Evolutionary conservation across 2,329 filamentous ascomycete genomes (phyloP).

Genomic region (Magnaporthales sp.): DNA sequence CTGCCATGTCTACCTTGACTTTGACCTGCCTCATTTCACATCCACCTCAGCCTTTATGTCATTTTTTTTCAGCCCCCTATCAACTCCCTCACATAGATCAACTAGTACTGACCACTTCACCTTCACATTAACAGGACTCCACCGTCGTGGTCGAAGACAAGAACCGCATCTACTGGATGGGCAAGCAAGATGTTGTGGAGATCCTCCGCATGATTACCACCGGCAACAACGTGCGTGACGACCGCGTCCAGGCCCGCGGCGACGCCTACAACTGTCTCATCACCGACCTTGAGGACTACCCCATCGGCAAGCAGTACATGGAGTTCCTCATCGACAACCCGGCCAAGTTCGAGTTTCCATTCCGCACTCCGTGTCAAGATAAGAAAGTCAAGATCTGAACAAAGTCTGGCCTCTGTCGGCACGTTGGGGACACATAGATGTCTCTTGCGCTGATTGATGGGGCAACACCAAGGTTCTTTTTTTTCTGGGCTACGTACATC

Average conservation of each 20-base stretch:
- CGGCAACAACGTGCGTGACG: background rate
- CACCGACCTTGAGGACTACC: background rate
- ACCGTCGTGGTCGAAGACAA: background rate
- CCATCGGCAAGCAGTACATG: background rate
- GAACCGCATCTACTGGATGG: background rate
- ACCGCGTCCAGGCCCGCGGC: background rate
- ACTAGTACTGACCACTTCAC: background rate
- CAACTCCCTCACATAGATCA: background rate
- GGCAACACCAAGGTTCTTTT: no score
- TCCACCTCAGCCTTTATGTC: background rate
- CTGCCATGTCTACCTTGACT: background rate
- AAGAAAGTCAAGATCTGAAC: background rate
- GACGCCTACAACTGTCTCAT: background rate
- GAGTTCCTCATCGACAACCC: background rate
- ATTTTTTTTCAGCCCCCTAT: background rate
- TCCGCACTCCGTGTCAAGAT: background rate
- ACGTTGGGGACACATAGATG: no score
- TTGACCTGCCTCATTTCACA: background rate
- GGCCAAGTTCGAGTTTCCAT: background rate
- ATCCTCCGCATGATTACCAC: background rate
- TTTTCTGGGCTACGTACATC: no score
- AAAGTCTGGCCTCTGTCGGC: background rate
- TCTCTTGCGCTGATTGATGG: no score
- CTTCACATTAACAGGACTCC: background rate
- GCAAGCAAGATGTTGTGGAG: background rate